Evolutionary conservation across 192 early-diverging fungal genomes (phyloP), one percentile per base, ranked within the genome.

Genomic region (Entomortierella chlamydospora): DNA sequence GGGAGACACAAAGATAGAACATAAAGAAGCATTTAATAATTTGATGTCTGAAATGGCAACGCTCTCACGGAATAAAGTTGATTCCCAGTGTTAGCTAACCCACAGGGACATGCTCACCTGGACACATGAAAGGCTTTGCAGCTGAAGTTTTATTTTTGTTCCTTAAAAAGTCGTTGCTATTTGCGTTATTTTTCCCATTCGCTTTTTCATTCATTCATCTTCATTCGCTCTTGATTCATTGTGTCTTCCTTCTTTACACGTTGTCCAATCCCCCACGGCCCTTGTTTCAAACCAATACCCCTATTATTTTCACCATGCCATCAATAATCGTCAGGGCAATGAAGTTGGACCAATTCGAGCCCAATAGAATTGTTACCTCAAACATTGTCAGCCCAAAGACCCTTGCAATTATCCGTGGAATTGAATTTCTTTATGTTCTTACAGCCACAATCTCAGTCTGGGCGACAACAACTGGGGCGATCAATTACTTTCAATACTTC

Each of bases 291-390:
- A 7, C 34, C 15, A 47, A 20, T 47, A 4, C 45, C 15, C 15
- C 15, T 47, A 12, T 20, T 29, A 15, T 33, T 1, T 33, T 33
- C 0, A 63, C 15, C 30, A 65, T 55, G 52, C 33, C 52, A 4
- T 66, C 57, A 25, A 37, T 68, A 20, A 52, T 68, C 13, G 62
- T 64, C 34, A 29, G 61, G 18, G 17, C 22, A n/a, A 20, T 78
- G 12, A 78, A 64, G 29, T 49, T 78, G 18, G 61, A 78, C 50
- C 60, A 55, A 25, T 79, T 79, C 41, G 74, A 83, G 22, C 66
- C 82, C 25, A 73, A 83, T 17, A 42, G 73, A n/a, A 79, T 83
- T 2, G 82, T 83, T 23, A 83, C 82, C 39, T 83, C 82, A 1
- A 72, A 83, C 64, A 20, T 72, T 15, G 82, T 83, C 28, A 29